Evolutionary conservation across 306 rosid genomes (phyloP).

Genomic region (Quercus cerris): DNA sequence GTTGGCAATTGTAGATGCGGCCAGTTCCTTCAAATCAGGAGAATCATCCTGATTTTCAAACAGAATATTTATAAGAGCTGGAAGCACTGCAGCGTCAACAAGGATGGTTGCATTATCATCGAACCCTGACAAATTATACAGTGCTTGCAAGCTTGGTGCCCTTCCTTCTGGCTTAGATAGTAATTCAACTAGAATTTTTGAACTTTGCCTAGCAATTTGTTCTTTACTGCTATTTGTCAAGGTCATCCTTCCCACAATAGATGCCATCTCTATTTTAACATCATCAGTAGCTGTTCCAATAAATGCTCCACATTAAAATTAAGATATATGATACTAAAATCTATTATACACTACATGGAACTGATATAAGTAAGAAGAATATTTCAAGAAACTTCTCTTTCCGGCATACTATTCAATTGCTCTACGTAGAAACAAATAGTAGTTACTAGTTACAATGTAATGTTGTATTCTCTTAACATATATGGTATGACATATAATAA

Average conservation of each 20-base stretch:
- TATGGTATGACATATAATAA: not conserved
- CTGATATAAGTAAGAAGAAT: not conserved
- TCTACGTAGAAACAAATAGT: not conserved
- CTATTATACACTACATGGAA: not conserved
- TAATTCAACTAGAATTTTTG: constrained; percentile 42
- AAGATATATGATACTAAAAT: not conserved
- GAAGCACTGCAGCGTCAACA: constrained; percentile 44
- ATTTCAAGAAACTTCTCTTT: constrained; percentile 5
- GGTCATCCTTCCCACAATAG: constrained; percentile 54
- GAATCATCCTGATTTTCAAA: constrained; percentile 31
- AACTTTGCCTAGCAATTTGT: constrained; percentile 54
- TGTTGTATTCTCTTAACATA: not conserved
- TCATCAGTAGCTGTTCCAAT: constrained; percentile 44
- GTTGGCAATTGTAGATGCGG: constrained; percentile 53
- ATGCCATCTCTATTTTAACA: constrained; percentile 53
- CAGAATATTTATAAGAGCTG: constrained; percentile 43
- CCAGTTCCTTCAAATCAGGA: constrained; percentile 38
- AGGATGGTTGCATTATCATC: constrained; percentile 58
- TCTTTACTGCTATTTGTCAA: constrained; percentile 57
- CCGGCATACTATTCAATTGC: not conserved
- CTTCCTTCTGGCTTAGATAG: constrained; percentile 45
- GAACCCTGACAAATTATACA: constrained; percentile 52
- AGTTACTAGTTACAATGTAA: not conserved
- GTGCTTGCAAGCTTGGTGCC: constrained; percentile 51
- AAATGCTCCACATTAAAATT: constrained; percentile 17